phyloP scores from a whole-genome alignment of 2,329 filamentous ascomycete genomes.

The Ophiostoma tasmaniense region DNA sequence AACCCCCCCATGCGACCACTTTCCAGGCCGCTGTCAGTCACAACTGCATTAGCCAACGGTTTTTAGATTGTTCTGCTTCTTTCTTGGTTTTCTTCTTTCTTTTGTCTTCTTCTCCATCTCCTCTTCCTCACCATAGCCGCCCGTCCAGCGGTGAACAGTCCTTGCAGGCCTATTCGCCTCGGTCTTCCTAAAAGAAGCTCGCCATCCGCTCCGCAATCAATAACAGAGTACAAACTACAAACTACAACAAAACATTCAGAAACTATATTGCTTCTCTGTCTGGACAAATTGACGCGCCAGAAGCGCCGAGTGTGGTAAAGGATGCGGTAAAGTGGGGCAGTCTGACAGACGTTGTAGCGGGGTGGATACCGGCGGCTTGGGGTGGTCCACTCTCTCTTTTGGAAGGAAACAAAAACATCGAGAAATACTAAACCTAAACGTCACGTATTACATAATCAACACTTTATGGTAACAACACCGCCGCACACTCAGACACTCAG shows the following conservation, averaged over 20 bases:
- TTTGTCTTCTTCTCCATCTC: neutral
- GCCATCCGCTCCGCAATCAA: neutral
- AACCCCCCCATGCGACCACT: neutral
- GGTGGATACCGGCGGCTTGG: neutral
- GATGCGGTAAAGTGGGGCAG: neutral
- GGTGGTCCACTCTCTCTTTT: neutral
- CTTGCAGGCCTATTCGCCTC: neutral
- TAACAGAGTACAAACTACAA: neutral
- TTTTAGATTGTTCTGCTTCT: neutral
- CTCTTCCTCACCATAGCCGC: neutral
- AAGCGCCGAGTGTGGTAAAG: conserved; percentile 14
- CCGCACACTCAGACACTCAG: neutral
- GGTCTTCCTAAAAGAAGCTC: neutral
- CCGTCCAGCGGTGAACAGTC: neutral
- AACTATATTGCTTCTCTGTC: neutral
- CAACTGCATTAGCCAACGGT: neutral
- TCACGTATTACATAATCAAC: neutral
- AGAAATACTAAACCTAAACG: neutral
- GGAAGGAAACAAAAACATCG: no score
- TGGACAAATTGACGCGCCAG: conserved; percentile 10
- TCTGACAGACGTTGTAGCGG: neutral
- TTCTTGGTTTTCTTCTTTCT: neutral
- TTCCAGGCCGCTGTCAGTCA: neutral
- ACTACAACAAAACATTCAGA: neutral
- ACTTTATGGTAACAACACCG: neutral